Conservation (phyloP, 2,329 filamentous ascomycete genomes). For the Dothistroma pini region DNA sequence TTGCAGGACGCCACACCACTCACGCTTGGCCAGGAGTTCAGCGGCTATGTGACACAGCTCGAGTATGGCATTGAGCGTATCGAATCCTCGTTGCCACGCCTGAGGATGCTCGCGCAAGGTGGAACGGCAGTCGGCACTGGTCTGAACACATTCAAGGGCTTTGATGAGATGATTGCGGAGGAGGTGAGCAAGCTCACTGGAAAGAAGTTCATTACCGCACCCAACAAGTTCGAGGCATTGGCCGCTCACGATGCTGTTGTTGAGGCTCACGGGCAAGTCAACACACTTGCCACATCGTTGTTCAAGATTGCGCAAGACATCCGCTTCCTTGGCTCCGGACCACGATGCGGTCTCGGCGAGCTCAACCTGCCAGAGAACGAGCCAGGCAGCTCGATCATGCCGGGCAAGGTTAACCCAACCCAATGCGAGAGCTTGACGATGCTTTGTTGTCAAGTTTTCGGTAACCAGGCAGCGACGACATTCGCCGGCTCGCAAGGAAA, state of each 20-base stretch:
- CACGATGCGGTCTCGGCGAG: constrained; percentile 92
- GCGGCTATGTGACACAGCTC: constrained; percentile 92
- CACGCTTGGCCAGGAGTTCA: constrained; percentile 96
- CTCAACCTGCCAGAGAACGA: constrained; percentile 95
- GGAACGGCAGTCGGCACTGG: constrained; percentile 96
- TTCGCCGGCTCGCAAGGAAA: constrained; percentile 96
- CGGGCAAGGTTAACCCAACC: constrained; percentile 98
- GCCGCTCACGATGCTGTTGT: constrained; percentile 95
- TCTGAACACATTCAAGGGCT: constrained; percentile 95
- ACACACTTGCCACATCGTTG: constrained; percentile 85
- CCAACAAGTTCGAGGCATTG: constrained; percentile 98
- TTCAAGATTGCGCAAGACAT: constrained; percentile 99
- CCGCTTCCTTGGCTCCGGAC: constrained; percentile 92
- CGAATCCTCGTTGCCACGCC: constrained; percentile 74
- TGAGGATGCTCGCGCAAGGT: constrained; percentile 86
- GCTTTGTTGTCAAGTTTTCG: constrained; percentile 96
- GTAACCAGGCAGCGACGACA: constrained; percentile 89
- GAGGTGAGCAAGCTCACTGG: constrained; percentile 93
- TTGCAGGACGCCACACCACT: constrained; percentile 95
- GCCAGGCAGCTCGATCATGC: constrained; percentile 97
- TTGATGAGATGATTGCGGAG: constrained; percentile 85
- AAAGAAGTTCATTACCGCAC: constrained; percentile 88
- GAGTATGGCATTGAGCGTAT: constrained; percentile 87
- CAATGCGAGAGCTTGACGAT: constrained; percentile 98
- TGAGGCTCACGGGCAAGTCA: constrained; percentile 87